These are phyloP conservation scores for Stylosanthes scabra DNA, from an alignment of 331 rosid species.

Conservation along the genomic window DNA sequence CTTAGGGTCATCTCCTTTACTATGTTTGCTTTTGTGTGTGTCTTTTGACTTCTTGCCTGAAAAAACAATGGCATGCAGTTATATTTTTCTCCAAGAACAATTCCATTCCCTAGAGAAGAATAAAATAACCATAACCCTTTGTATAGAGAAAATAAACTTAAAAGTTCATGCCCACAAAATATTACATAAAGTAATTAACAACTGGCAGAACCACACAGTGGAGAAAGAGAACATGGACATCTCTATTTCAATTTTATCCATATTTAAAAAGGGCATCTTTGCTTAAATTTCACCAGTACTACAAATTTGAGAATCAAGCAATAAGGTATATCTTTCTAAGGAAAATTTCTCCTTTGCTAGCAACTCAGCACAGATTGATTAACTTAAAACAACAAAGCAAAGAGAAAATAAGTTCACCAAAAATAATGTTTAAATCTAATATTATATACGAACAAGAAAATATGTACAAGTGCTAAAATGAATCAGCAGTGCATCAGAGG, in stretches of 20 bases:
- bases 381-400: background rate
- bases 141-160: slow-evolving; percentile 11
- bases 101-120: too few species aligned
- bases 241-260: too few species aligned
- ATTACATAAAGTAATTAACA: slow-evolving; percentile 3
- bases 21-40: slow-evolving; percentile 60
- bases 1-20: slow-evolving; percentile 48
- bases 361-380: background rate
- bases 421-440: too few species aligned
- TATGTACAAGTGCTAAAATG: background rate
- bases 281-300: background rate
- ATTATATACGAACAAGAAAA: too few species aligned
- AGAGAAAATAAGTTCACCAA: background rate
- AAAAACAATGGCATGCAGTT: slow-evolving; percentile 29
- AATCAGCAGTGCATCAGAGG: slow-evolving; percentile 15
- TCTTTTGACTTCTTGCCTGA: slow-evolving; percentile 84
- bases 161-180: background rate
- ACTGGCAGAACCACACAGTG: too few species aligned
- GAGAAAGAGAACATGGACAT: slow-evolving; percentile 17
- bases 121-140: slow-evolving; percentile 12
- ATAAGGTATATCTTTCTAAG: background rate
- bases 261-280: background rate
- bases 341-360: slow-evolving; percentile 9
- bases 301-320: background rate
- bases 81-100: slow-evolving; percentile 19